Conservation (phyloP, 1,284 basidiomycete species). For the Malassezia furfur region DNA sequence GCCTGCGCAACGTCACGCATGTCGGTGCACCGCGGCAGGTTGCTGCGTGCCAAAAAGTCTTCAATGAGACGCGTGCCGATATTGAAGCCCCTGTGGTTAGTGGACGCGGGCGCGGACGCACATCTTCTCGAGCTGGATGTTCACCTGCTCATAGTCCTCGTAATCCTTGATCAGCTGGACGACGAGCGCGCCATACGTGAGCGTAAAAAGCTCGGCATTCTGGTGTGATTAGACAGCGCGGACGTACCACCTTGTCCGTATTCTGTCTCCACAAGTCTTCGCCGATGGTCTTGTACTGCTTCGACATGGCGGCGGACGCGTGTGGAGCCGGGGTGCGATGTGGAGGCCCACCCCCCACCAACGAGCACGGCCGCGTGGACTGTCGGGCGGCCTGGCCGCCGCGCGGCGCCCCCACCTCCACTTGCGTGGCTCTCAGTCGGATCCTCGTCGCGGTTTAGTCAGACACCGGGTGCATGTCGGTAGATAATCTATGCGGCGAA, state of each 20-base stretch:
- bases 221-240: neutral
- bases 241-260: constrained; percentile 45
- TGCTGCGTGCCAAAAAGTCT: constrained; percentile 85
- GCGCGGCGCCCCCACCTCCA: too few relatives aligned
- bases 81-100: constrained; percentile 76
- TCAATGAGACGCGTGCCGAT: constrained; percentile 94
- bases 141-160: constrained; percentile 82
- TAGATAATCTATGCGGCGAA: neutral
- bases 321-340: too few relatives aligned
- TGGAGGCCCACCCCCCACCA: too few relatives aligned
- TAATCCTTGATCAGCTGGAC: constrained; percentile 98
- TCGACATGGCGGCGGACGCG: constrained; percentile 18
- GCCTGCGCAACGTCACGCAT: constrained; percentile 69
- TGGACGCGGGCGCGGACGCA: constrained; percentile 29
- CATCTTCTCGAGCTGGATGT: constrained; percentile 60
- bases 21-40: constrained; percentile 61
- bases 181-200: constrained; percentile 94
- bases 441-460: too few relatives aligned
- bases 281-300: constrained; percentile 41
- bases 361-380: too few relatives aligned
- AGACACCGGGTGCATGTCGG: neutral
- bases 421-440: too few relatives aligned
- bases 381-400: too few relatives aligned
- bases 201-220: constrained; percentile 89
- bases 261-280: constrained; percentile 47